These are phyloP conservation scores for Inonotus hispidus DNA, from an alignment of 1,284 basidiomycete genomes.

Conservation along the genomic window DNA sequence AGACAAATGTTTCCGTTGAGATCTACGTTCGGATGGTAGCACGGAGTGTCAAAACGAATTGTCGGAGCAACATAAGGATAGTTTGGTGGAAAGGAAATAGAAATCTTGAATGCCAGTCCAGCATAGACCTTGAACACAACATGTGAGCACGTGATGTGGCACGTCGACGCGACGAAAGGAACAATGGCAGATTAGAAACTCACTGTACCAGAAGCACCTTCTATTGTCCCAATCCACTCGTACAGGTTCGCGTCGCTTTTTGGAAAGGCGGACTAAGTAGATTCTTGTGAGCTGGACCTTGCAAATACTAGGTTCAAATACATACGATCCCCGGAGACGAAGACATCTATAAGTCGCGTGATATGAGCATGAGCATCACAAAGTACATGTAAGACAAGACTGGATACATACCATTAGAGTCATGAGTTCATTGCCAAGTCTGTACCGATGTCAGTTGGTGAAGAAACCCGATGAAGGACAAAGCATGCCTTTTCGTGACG, in stretches of 20 bases:
- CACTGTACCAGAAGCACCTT: slow-evolving; percentile 71
- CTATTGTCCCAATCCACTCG: slow-evolving; percentile 81
- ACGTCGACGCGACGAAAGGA: slow-evolving; percentile 8
- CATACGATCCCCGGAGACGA: slow-evolving; percentile 76
- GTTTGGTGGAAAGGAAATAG: slow-evolving; percentile 74
- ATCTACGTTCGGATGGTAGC: slow-evolving; percentile 85
- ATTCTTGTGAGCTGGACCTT: not conserved
- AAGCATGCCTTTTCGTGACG: slow-evolving; percentile 69
- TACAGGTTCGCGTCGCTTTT: slow-evolving; percentile 77
- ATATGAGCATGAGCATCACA: slow-evolving; percentile 11
- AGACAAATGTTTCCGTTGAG: slow-evolving; percentile 76
- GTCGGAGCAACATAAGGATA: slow-evolving; percentile 80
- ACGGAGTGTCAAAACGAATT: slow-evolving; percentile 78
- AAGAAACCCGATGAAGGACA: not conserved
- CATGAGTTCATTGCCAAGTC: slow-evolving; percentile 78
- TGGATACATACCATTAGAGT: slow-evolving; percentile 59
- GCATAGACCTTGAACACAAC: slow-evolving; percentile 55
- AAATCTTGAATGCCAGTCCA: slow-evolving; percentile 72
- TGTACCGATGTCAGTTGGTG: slow-evolving; percentile 24
- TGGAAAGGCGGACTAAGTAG: slow-evolving; percentile 70
- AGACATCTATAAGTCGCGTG: slow-evolving; percentile 55
- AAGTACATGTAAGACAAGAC: not conserved
- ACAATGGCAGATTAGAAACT: slow-evolving; percentile 27
- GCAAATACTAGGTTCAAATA: slow-evolving; percentile 11
- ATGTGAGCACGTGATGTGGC: slow-evolving; percentile 17